These are phyloP conservation scores for Trametes punicea DNA, from an alignment of 768 basidiomycete genomes.

Conservation along the genomic window DNA sequence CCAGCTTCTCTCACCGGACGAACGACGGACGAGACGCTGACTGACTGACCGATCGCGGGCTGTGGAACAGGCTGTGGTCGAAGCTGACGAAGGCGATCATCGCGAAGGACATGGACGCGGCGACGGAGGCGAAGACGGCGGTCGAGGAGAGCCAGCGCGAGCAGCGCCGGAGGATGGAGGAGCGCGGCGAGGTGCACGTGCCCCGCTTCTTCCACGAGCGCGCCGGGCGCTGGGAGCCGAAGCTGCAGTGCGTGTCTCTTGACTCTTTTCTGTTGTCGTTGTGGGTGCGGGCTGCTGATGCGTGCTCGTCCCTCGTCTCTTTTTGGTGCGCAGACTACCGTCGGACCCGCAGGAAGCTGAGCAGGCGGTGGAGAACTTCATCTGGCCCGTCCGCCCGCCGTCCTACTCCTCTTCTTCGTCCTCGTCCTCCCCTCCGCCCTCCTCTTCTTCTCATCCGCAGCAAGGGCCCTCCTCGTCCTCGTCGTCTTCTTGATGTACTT, in stretches of 20 bases:
- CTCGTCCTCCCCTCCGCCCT: not conserved
- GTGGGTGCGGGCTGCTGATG: not conserved
- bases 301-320: too few species aligned
- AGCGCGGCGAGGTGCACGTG: constrained; percentile 62
- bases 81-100: constrained; percentile 82
- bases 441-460: not conserved
- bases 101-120: constrained; percentile 89
- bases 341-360: constrained; percentile 65
- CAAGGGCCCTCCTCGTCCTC: too few species aligned
- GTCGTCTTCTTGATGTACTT: not conserved
- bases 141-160: constrained; percentile 95
- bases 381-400: constrained; percentile 46
- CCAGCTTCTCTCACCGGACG: not conserved
- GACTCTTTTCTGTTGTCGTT: not conserved
- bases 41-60: too few species aligned
- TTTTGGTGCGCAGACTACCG: constrained; percentile 51
- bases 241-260: constrained; percentile 55
- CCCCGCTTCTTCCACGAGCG: constrained; percentile 78
- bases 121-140: constrained; percentile 82
- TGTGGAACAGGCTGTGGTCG: constrained; percentile 63
- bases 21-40: too few species aligned
- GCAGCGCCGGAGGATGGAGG: constrained; percentile 67
- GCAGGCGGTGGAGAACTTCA: constrained; percentile 70
- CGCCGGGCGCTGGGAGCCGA: constrained; percentile 82
- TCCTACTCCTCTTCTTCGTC: constrained; percentile 1